A percentile compares a stretch with the other conserved stretches of the same genome.
phyloP scores from a whole-genome alignment of 495 filamentous ascomycete species.

The Gamarada debralockiae region DNA sequence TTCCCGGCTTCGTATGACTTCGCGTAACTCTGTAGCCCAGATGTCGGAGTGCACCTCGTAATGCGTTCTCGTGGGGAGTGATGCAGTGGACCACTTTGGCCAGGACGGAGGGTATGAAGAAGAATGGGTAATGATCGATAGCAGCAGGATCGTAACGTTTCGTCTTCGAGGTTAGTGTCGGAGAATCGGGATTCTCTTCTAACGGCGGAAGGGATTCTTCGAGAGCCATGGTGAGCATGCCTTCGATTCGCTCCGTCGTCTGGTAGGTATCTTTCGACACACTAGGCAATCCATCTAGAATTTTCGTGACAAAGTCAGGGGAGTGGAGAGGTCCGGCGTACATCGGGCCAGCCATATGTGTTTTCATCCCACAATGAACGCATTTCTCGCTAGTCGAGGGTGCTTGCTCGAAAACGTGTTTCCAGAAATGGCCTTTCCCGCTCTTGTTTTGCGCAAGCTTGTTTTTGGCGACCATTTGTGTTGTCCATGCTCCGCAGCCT shows the following conservation, averaged over 20 bases:
- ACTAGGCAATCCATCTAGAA: conserved; percentile 63
- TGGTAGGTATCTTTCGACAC: conserved; percentile 63
- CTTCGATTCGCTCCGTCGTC: conserved; percentile 76
- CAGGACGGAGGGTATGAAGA: conserved; percentile 69
- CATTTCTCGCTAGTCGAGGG: conserved; percentile 61
- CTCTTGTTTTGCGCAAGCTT: conserved; percentile 61
- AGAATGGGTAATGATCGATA: conserved; percentile 76
- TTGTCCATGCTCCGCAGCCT: conserved; percentile 85
- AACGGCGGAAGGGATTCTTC: conserved; percentile 57
- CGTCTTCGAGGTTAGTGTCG: conserved; percentile 14
- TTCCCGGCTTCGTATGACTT: conserved; percentile 84
- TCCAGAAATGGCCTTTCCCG: conserved; percentile 62
- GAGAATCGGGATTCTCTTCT: conserved; percentile 28
- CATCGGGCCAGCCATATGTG: conserved; percentile 89
- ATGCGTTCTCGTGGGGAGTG: conserved; percentile 64
- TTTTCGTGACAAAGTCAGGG: conserved; percentile 67
- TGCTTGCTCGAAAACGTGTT: conserved; percentile 66
- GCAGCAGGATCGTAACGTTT: conserved; percentile 45
- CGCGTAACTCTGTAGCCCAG: conserved; percentile 78
- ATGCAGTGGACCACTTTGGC: conserved; percentile 70
- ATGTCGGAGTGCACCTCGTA: conserved; percentile 75
- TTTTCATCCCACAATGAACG: conserved; percentile 80
- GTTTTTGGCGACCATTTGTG: conserved; percentile 67
- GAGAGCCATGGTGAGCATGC: conserved; percentile 84
- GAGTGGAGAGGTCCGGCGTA: conserved; percentile 90